These are phyloP conservation scores for Suhomyces bokatorum DNA, from an alignment of 1,139 yeast genomes.

Conservation along the genomic window DNA sequence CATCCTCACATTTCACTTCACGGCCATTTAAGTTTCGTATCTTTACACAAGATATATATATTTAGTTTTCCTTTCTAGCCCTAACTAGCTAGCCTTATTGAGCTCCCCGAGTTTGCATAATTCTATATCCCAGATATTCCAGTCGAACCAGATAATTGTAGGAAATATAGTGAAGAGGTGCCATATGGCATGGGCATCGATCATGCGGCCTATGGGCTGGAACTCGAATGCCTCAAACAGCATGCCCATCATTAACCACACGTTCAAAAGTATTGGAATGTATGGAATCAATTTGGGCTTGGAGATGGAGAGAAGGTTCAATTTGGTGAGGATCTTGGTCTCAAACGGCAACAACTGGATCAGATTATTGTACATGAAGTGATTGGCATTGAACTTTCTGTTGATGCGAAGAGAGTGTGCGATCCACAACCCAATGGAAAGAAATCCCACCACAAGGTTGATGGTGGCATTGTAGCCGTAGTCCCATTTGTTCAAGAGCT, in stretches of 20 bases:
- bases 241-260: constrained; percentile 37
- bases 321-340: constrained; percentile 35
- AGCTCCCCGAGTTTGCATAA: constrained; percentile 23
- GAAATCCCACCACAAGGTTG: constrained; percentile 36
- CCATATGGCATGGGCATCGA: constrained; percentile 50
- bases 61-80: not conserved
- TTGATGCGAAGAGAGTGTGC: constrained; percentile 30
- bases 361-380: constrained; percentile 35
- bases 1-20: constrained; percentile 3
- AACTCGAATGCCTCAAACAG: constrained; percentile 43
- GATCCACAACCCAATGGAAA: constrained; percentile 37
- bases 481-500: constrained; percentile 38
- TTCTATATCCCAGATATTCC: constrained; percentile 54
- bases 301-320: constrained; percentile 30
- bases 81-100: constrained; percentile 16
- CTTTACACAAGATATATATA: not conserved
- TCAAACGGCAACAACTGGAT: constrained; percentile 44
- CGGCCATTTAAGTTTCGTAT: not conserved
- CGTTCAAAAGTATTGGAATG: constrained; percentile 38
- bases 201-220: constrained; percentile 31
- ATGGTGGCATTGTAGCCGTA: constrained; percentile 41
- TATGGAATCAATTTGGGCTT: constrained; percentile 35
- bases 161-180: constrained; percentile 47
- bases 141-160: constrained; percentile 46
- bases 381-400: constrained; percentile 22